These are phyloP conservation scores for Lippia alba DNA, from an alignment of 305 asterid genomes.

Conservation along the genomic window DNA sequence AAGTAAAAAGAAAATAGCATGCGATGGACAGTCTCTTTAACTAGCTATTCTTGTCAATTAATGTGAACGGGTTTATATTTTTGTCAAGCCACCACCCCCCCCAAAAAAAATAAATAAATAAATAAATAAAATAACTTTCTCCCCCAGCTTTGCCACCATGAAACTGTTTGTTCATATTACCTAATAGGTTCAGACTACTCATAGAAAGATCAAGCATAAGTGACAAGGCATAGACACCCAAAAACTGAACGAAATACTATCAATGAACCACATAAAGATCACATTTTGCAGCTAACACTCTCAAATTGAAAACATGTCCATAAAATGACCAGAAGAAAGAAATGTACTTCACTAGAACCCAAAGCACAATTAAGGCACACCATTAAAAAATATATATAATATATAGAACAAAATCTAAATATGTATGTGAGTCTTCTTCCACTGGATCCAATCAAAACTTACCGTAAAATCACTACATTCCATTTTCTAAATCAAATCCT, in stretches of 20 bases:
- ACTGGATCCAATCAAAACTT: slow-evolving; percentile 46
- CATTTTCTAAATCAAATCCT: slow-evolving; percentile 31
- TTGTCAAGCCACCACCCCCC: not conserved
- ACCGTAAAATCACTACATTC: slow-evolving; percentile 18
- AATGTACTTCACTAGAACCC: slow-evolving; percentile 14
- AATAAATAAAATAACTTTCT: no score
- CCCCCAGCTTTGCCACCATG: not conserved
- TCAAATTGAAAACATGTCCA: slow-evolving; percentile 1
- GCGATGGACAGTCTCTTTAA: not conserved
- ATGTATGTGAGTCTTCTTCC: slow-evolving; percentile 10
- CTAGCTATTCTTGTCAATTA: not conserved
- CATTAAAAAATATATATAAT: slow-evolving; percentile 4
- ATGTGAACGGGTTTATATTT: slow-evolving; percentile 15
- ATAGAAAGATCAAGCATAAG: slow-evolving; percentile 26
- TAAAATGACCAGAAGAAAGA: slow-evolving; percentile 15
- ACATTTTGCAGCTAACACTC: slow-evolving; percentile 30
- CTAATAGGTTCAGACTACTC: slow-evolving; percentile 24
- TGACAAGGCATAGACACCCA: not conserved
- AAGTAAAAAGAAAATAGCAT: slow-evolving; percentile 15
- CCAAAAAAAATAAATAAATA: no score
- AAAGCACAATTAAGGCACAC: slow-evolving; percentile 21
- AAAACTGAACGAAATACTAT: not conserved
- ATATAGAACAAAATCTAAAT: slow-evolving; percentile 25
- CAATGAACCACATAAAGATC: not conserved
- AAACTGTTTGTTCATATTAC: slow-evolving; percentile 1